These are phyloP conservation scores for Aureobasidium sp. DNA, from an alignment of 2,329 filamentous ascomycete species.

Conservation along the genomic window DNA sequence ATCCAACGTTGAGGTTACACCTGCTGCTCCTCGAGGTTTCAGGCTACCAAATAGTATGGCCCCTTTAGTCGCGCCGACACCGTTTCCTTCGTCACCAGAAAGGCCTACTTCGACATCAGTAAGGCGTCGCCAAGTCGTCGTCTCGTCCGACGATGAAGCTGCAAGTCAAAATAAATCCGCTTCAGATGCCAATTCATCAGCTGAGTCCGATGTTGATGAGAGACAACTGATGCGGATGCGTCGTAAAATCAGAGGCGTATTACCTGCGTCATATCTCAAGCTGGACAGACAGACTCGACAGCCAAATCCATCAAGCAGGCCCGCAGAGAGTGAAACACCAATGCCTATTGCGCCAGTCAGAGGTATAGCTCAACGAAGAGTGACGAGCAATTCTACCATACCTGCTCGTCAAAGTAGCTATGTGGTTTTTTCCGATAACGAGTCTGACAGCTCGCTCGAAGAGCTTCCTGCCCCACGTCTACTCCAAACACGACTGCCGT, in stretches of 20 bases:
- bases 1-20: not conserved
- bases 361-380: constrained; percentile 25
- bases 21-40: not conserved
- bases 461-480: constrained; percentile 18
- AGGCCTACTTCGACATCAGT: not conserved
- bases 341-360: constrained; percentile 19
- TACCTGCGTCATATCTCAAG: constrained; percentile 45
- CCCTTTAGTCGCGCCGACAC: constrained; percentile 16
- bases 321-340: not conserved
- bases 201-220: constrained; percentile 29
- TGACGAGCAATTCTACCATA: not conserved
- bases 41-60: constrained; percentile 13
- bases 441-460: constrained; percentile 18
- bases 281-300: constrained; percentile 34
- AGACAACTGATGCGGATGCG: constrained; percentile 30
- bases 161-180: constrained; percentile 23
- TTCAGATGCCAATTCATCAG: constrained; percentile 21
- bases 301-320: not conserved
- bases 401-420: not conserved
- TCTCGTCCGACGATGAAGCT: constrained; percentile 1
- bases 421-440: constrained; percentile 32
- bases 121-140: constrained; percentile 2
- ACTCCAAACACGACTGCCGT: constrained; percentile 9
- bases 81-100: constrained; percentile 18
- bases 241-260: constrained; percentile 41